Evolutionary conservation across 129 eudicot genomes (phyloP).

Genomic region (Flaveria brownii): DNA sequence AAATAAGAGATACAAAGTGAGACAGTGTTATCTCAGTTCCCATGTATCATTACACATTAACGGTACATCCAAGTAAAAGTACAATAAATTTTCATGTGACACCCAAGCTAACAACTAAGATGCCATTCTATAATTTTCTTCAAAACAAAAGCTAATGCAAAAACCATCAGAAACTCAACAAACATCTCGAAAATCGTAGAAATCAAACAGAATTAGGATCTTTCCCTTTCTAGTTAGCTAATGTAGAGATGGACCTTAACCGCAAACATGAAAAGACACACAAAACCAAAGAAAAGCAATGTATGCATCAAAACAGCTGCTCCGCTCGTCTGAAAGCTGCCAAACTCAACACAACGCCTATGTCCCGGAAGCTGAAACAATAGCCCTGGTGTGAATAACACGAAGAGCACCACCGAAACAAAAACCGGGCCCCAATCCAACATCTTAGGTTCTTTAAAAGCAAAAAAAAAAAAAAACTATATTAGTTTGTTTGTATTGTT

Average conservation of each 20-base stretch:
- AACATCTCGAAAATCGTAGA: not conserved
- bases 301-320: conserved; percentile 57
- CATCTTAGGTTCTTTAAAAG: conserved; percentile 19
- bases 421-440: conserved; percentile 72
- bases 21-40: not conserved
- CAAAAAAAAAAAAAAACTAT: not conserved
- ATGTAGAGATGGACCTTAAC: conserved; percentile 52
- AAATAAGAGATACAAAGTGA: not conserved
- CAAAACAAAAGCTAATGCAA: not conserved
- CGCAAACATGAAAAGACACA: conserved; percentile 56
- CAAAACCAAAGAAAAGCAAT: conserved; percentile 57
- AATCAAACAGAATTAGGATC: not conserved
- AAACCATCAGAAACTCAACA: not conserved
- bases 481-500: not conserved
- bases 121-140: not conserved
- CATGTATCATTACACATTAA: not conserved
- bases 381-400: conserved; percentile 66
- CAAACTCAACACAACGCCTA: conserved; percentile 58
- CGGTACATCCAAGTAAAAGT: not conserved
- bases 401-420: conserved; percentile 57
- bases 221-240: conserved; percentile 14
- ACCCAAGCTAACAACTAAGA: not conserved
- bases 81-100: not conserved
- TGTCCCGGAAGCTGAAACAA: conserved; percentile 67
- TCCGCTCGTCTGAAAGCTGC: conserved; percentile 60